Evolutionary conservation across 352 stramenopile species (phyloP).

Genomic region (Hyaloperonospora arabidopsidis): DNA sequence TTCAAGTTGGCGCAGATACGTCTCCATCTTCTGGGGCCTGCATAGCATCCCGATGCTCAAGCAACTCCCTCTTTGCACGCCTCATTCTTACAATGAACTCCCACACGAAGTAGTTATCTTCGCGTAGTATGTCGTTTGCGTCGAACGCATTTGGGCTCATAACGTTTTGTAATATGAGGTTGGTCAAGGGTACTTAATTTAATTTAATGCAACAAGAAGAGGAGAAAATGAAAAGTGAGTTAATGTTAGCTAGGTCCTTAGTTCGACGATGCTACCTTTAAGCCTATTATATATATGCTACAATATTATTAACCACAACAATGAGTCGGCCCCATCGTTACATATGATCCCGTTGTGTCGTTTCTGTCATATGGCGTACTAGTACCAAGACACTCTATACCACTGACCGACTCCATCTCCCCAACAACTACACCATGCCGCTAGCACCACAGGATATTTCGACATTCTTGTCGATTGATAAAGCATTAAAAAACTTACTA

Average conservation of each 20-base stretch:
- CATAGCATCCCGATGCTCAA: constrained; percentile 1
- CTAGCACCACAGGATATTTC: too few relatives aligned
- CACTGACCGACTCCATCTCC: too few relatives aligned
- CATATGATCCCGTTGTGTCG: not conserved
- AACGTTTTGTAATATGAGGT: not conserved
- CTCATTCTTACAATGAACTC: not conserved
- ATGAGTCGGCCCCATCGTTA: not conserved
- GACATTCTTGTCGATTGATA: too few relatives aligned
- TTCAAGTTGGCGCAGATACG: too few relatives aligned
- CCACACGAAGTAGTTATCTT: too few relatives aligned
- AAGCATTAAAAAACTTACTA: too few relatives aligned
- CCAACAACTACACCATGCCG: too few relatives aligned
- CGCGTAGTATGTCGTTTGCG: not conserved
- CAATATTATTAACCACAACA: not conserved
- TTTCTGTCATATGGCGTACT: not conserved
- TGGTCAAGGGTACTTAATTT: not conserved
- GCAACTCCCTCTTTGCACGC: constrained; percentile 1
- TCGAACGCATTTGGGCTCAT: constrained; percentile 1
- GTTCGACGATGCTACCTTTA: not conserved
- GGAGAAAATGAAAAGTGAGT: not conserved
- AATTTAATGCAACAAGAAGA: not conserved
- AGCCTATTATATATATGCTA: not conserved
- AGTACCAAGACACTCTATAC: too few relatives aligned
- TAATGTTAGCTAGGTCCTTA: not conserved
- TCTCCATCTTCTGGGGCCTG: too few relatives aligned